A percentile compares a stretch with the other conserved stretches of the same genome.
phyloP scores from a whole-genome alignment of 2,329 filamentous ascomycete genomes.

The Cladosporium phlei region DNA sequence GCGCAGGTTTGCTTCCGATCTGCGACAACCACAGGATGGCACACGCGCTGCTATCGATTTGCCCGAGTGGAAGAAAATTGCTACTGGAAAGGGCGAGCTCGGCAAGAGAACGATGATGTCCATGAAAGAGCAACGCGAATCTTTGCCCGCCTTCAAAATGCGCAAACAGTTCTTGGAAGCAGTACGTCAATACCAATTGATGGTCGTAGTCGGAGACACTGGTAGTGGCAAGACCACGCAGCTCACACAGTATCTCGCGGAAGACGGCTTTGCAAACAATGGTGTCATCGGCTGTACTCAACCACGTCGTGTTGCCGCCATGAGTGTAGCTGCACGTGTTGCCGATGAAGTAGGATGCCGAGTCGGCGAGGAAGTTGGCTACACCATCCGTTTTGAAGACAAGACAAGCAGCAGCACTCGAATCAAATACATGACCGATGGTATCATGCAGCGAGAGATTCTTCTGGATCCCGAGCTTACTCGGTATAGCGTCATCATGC shows the following conservation, averaged over 20 bases:
- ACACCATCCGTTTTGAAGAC: constrained; percentile 97
- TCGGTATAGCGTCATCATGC: constrained; percentile 93
- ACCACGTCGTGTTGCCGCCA: constrained; percentile 91
- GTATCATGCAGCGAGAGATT: constrained; percentile 94
- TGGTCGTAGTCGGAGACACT: constrained; percentile 96
- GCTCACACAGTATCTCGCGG: constrained; percentile 88
- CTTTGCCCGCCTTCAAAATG: constrained; percentile 83
- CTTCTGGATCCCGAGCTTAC: constrained; percentile 83
- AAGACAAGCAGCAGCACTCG: constrained; percentile 79
- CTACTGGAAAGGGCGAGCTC: constrained; percentile 70
- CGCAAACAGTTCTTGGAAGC: constrained; percentile 82
- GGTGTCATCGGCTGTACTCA: constrained; percentile 96
- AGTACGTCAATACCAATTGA: constrained; percentile 77
- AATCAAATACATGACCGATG: constrained; percentile 99
- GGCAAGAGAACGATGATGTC: constrained; percentile 85
- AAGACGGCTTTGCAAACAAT: constrained; percentile 80
- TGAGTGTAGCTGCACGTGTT: constrained; percentile 96
- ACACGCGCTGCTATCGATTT: constrained; percentile 59
- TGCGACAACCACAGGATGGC: constrained; percentile 60
- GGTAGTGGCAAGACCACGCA: constrained; percentile 97
- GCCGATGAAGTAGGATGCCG: constrained; percentile 90
- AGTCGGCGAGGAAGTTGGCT: constrained; percentile 88
- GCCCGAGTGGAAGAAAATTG: constrained; percentile 85
- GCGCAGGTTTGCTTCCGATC: constrained; percentile 81
- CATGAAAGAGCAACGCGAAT: constrained; percentile 92